Base-by-base conservation (phyloP, 2,329 filamentous ascomycete species). In the Lecanicillium sp. region DNA sequence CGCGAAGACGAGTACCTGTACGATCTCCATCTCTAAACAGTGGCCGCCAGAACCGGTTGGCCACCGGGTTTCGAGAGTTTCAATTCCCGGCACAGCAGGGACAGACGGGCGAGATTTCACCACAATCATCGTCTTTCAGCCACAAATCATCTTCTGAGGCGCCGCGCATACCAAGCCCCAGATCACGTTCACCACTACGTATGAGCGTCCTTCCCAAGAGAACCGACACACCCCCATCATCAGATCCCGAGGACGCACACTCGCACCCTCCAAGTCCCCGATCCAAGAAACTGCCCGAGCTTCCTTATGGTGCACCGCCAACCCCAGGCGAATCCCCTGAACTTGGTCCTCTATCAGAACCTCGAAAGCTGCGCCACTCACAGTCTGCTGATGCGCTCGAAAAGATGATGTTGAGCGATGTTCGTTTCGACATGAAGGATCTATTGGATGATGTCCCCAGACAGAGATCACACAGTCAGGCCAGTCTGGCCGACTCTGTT, bases 31-130 rank as follows among this genome's bases (percentile, higher is more conserved):
- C 55, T 9, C 44, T 53, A 13, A 44, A 33, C 17, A 44, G 43
- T 31, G 41, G 42, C 29, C 46, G 45, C 25, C 42, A 45, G 22
- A 46, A 51, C 22, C 44, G 42, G 1, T 42, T 58, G 28, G 40
- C 56, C 11, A 49, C 53, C 4, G 53, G 51, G 9, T 53, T 65
- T 15, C 48, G 52, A 27, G 60, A 59, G 16, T 63, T 60, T 42
- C 51, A 60, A 32, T 65, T 64, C 42, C 60, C 62, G 22, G 55
- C 51, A 16, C 56, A 58, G 9, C 57, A 58, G 5, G 54, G 47
- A 14, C 48, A 48, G 25, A 51, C 48, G 28, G 49, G 49, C 14
- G 50, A 54, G 12, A 42, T 43, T 17, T 52, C 51, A 14, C 43
- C 56, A 15, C 38, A 37, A 4, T 50, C 55, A 11, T 45, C 48